Percentiles rank a stretch among this genome's conserved stretches.
These are phyloP conservation scores for Ophiostoma sp. DNA, from an alignment of 2,329 filamentous ascomycete genomes.

Conservation along the genomic window DNA sequence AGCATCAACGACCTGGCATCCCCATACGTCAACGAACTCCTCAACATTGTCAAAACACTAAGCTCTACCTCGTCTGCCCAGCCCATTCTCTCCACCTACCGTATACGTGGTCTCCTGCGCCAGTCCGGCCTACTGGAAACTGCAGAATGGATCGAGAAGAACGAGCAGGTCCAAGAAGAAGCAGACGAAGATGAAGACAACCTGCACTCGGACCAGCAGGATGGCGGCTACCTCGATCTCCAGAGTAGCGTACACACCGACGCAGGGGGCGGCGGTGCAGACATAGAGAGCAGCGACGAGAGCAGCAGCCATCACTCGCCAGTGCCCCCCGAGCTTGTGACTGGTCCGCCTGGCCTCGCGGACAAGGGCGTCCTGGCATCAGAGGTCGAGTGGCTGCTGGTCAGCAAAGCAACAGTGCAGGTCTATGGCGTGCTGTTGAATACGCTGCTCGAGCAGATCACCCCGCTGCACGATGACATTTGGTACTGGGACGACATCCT, in stretches of 20 bases:
- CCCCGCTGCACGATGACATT: slow-evolving; percentile 77
- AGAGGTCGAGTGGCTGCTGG: slow-evolving; percentile 83
- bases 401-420: slow-evolving; percentile 89
- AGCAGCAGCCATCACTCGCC: slow-evolving; percentile 18
- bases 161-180: not conserved
- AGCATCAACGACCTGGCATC: slow-evolving; percentile 44
- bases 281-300: slow-evolving; percentile 14
- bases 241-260: slow-evolving; percentile 17
- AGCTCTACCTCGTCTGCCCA: slow-evolving; percentile 63
- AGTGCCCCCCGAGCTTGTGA: not conserved
- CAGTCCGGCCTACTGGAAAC: slow-evolving; percentile 54
- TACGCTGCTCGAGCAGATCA: slow-evolving; percentile 73
- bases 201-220: slow-evolving; percentile 8
- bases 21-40: slow-evolving; percentile 55
- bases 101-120: slow-evolving; percentile 57
- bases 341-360: slow-evolving; percentile 10
- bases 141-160: slow-evolving; percentile 30
- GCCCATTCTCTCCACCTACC: slow-evolving; percentile 54
- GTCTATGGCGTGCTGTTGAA: slow-evolving; percentile 76
- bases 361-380: slow-evolving; percentile 55
- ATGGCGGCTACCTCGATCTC: slow-evolving; percentile 15
- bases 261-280: slow-evolving; percentile 24
- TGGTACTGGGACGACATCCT: slow-evolving; percentile 95
- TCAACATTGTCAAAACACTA: slow-evolving; percentile 63
- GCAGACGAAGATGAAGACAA: slow-evolving; percentile 13